These are phyloP conservation scores for Mucor racemosus DNA, from an alignment of 371 early-diverging fungal genomes.

Conservation along the genomic window DNA sequence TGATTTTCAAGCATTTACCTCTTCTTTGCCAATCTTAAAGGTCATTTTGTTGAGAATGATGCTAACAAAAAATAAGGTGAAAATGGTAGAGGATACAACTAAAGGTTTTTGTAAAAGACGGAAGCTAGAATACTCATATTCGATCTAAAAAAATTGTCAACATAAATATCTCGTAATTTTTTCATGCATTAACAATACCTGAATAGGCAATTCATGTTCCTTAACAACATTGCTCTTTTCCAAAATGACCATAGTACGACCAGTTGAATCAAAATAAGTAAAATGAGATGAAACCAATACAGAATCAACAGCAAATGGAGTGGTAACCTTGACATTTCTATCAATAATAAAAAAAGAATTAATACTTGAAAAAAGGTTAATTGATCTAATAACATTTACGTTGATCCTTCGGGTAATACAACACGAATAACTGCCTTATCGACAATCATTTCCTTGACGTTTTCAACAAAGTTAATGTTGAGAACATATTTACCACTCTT, in stretches of 20 bases:
- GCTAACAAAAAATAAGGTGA: slow-evolving; percentile 45
- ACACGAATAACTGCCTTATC: slow-evolving; percentile 72
- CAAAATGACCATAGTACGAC: slow-evolving; percentile 66
- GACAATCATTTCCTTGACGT: slow-evolving; percentile 66
- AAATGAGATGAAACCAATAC: slow-evolving; percentile 45
- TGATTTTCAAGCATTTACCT: neutral
- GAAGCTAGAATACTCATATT: slow-evolving; percentile 44
- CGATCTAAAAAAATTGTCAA: slow-evolving; percentile 34
- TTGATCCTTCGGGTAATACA: slow-evolving; percentile 93
- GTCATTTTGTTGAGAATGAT: slow-evolving; percentile 48
- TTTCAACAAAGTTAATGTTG: slow-evolving; percentile 72
- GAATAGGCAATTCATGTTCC: slow-evolving; percentile 57
- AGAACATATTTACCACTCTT: slow-evolving; percentile 64
- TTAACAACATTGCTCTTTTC: slow-evolving; percentile 68
- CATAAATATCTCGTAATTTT: no score
- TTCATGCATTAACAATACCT: slow-evolving; percentile 30
- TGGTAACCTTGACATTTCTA: slow-evolving; percentile 62
- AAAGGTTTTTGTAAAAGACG: slow-evolving; percentile 56
- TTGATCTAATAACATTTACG: slow-evolving; percentile 48
- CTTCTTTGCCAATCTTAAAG: slow-evolving; percentile 46
- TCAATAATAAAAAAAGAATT: neutral
- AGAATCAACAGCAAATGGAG: slow-evolving; percentile 60
- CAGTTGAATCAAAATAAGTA: slow-evolving; percentile 79
- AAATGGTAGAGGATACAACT: slow-evolving; percentile 41
- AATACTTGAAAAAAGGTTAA: neutral